A percentile compares a stretch with the other conserved stretches of the same genome.
phyloP scores from a whole-genome alignment of 805 yeast genomes.

The Ogataea trehaloabstinens region DNA sequence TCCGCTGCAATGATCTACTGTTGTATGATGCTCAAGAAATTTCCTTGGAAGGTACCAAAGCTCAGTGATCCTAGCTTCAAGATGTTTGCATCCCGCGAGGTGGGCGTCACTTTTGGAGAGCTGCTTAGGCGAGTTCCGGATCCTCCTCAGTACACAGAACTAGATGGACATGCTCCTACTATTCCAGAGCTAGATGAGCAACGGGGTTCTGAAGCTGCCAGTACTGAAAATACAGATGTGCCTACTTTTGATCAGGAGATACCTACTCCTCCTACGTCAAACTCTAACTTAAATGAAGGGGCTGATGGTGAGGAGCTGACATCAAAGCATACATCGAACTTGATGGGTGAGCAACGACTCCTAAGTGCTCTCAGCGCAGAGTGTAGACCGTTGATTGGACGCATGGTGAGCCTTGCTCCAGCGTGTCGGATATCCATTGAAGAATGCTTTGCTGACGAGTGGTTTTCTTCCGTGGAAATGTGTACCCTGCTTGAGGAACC shows the following conservation, averaged over 20 bases:
- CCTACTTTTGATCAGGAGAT: conserved; percentile 1
- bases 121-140: conserved; percentile 55
- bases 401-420: conserved; percentile 83
- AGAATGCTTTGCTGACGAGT: conserved; percentile 69
- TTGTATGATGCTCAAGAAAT: conserved; percentile 87
- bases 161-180: conserved; percentile 4
- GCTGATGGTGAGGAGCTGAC: conserved; percentile 13
- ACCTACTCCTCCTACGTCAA: conserved; percentile 22
- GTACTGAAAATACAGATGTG: neutral
- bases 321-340: conserved; percentile 54
- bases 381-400: conserved; percentile 61
- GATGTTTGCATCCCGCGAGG: conserved; percentile 71
- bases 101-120: conserved; percentile 65
- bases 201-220: conserved; percentile 2
- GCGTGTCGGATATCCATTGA: conserved; percentile 82
- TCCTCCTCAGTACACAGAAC: conserved; percentile 35
- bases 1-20: conserved; percentile 87
- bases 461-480: conserved; percentile 64
- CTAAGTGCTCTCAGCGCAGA: conserved; percentile 70
- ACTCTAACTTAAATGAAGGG: conserved; percentile 17
- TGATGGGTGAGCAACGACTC: conserved; percentile 70
- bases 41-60: conserved; percentile 94
- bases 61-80: conserved; percentile 78
- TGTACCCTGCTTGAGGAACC: conserved; percentile 56
- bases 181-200: conserved; percentile 1